Evolutionary conservation across 2,329 filamentous ascomycete genomes (phyloP).

Genomic region (Xylariaceae sp.): DNA sequence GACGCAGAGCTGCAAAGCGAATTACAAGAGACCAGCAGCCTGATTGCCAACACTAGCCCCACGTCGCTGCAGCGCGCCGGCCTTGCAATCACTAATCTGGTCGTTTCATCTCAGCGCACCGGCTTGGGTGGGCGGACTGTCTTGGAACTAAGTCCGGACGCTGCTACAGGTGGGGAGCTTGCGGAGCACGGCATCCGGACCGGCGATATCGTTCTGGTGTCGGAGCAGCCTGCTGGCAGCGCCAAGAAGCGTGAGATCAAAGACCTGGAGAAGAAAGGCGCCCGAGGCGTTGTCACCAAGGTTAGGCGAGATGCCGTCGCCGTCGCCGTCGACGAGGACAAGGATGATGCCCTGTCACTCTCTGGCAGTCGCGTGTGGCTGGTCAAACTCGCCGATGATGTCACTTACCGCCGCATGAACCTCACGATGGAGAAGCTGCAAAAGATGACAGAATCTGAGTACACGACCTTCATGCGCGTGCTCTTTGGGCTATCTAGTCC

Average conservation of each 20-base stretch:
- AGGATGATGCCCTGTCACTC: conserved; percentile 42
- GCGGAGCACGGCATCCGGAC: conserved; percentile 72
- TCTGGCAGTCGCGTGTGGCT: conserved; percentile 56
- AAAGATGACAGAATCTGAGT: conserved; percentile 54
- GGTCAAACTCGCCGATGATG: conserved; percentile 65
- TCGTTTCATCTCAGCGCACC: conserved; percentile 72
- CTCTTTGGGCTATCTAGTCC: conserved; percentile 58
- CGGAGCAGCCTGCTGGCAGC: conserved; percentile 68
- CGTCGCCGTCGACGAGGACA: conserved; percentile 67
- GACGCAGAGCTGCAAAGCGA: conserved; percentile 69
- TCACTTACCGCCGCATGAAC: conserved; percentile 64
- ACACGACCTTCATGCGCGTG: conserved; percentile 58
- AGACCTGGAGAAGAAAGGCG: conserved; percentile 65
- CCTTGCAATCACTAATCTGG: conserved; percentile 74
- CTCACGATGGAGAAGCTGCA: conserved; percentile 56
- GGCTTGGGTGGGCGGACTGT: conserved; percentile 90
- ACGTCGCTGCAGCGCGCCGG: conserved; percentile 68
- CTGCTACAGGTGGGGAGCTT: conserved; percentile 59
- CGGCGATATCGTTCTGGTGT: conserved; percentile 74
- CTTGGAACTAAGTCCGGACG: conserved; percentile 71
- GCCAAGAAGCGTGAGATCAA: conserved; percentile 70
- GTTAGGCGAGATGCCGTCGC: conserved; percentile 55
- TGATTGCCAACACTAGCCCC: conserved; percentile 66
- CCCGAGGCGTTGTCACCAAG: conserved; percentile 66
- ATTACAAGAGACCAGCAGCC: conserved; percentile 62